A percentile compares a stretch with the other conserved stretches of the same genome.
Conservation (phyloP, 1,139 yeast genomes). For the Saccharomycopsis hybrid region DNA sequence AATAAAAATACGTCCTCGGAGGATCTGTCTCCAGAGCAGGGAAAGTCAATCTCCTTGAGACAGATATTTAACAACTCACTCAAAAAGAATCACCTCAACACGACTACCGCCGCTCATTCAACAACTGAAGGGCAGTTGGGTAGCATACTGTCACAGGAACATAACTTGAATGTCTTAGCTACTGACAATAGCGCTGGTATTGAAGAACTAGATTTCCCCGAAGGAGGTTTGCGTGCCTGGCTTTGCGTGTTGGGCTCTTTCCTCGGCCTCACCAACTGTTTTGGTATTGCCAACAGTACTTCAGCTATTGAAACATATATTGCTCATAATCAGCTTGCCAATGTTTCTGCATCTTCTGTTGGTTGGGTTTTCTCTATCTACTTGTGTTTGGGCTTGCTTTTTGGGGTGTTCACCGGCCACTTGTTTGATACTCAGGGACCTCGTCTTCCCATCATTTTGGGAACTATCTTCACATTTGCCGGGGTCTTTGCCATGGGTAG, state of each 20-base stretch:
- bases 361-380: constrained; percentile 72
- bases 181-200: too few relatives aligned
- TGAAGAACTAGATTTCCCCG: constrained; percentile 7
- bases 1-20: too few relatives aligned
- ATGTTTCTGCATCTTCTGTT: constrained; percentile 43
- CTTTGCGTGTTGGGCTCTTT: constrained; percentile 52
- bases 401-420: constrained; percentile 53
- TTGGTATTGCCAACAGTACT: constrained; percentile 60
- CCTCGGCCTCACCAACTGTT: constrained; percentile 53
- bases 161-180: too few relatives aligned
- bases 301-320: constrained; percentile 70
- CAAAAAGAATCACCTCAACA: too few relatives aligned
- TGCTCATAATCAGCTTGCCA: constrained; percentile 47
- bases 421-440: constrained; percentile 46
- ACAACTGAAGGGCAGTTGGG: too few relatives aligned
- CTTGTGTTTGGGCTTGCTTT: constrained; percentile 49
- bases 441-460: constrained; percentile 36
- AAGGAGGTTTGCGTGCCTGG: constrained; percentile 21
- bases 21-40: too few relatives aligned
- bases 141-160: too few relatives aligned
- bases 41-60: too few relatives aligned
- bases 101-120: too few relatives aligned
- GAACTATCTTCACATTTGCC: constrained; percentile 37
- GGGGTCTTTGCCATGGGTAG: constrained; percentile 49
- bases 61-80: too few relatives aligned